phyloP scores from a whole-genome alignment of 352 stramenopile species.

The Thraustochytrium sp. region DNA sequence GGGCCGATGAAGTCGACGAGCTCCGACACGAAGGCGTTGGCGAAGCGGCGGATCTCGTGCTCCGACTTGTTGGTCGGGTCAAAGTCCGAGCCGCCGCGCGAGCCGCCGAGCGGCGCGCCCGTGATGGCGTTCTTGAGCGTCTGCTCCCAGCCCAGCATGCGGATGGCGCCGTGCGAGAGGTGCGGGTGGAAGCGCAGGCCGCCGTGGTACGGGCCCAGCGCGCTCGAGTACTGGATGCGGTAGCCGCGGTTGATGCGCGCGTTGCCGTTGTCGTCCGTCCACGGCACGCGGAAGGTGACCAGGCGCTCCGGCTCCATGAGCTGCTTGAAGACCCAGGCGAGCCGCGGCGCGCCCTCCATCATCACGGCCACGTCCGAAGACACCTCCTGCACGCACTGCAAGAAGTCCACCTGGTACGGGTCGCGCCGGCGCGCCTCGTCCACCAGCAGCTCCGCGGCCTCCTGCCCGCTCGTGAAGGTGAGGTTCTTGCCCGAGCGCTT shows the following conservation, averaged over 20 bases:
- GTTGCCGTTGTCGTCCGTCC: constrained; percentile 91
- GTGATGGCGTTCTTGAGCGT: constrained; percentile 85
- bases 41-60: constrained; percentile 95
- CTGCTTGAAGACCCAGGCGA: constrained; percentile 42
- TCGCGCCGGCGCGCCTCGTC: constrained; percentile 36
- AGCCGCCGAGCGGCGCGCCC: constrained; percentile 63
- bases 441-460: constrained; percentile 37
- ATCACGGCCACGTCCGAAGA: constrained; percentile 42
- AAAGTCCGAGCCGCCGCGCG: constrained; percentile 84
- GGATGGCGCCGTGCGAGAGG: constrained; percentile 57
- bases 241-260: constrained; percentile 91
- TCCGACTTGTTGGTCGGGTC: constrained; percentile 94
- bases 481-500: constrained; percentile 26
- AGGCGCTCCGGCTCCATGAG: constrained; percentile 91
- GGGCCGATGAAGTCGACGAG: constrained; percentile 95
- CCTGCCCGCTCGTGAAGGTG: constrained; percentile 37
- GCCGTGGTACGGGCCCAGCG: constrained; percentile 86
- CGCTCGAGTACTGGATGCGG: constrained; percentile 90
- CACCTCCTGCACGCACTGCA: constrained; percentile 32
- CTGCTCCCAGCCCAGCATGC: constrained; percentile 32
- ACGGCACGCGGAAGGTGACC: constrained; percentile 89
- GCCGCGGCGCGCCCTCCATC: constrained; percentile 18
- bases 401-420: constrained; percentile 45
- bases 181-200: constrained; percentile 86
- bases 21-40: constrained; percentile 96